Conservation (phyloP, 2,329 filamentous ascomycete species). For the Penicillium oxalicum region DNA sequence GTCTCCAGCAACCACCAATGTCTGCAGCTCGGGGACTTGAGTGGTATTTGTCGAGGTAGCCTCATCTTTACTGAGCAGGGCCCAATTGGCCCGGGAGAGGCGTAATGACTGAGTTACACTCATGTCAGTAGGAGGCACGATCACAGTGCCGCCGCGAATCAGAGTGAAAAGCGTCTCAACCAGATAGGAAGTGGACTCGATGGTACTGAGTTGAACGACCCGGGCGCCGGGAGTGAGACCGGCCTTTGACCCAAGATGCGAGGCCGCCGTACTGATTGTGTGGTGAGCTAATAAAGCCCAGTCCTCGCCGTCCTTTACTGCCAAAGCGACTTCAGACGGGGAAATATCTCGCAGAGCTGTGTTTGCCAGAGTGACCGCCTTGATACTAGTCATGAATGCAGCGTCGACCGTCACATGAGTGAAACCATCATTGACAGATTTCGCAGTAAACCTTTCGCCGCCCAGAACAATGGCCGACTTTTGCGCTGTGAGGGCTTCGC, state of each 20-base stretch:
- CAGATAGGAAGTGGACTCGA: neutral
- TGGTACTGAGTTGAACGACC: neutral
- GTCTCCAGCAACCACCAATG: neutral
- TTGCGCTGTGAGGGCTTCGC: neutral
- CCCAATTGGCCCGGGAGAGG: neutral
- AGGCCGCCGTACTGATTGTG: neutral
- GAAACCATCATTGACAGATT: neutral
- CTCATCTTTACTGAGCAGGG: neutral
- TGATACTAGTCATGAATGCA: neutral
- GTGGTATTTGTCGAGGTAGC: neutral
- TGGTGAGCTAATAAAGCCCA: conserved; percentile 1
- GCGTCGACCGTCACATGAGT: neutral
- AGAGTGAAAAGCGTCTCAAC: conserved; percentile 2
- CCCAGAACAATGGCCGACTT: neutral
- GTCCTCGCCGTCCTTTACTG: conserved; percentile 1
- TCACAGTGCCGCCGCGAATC: neutral
- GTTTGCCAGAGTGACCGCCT: neutral
- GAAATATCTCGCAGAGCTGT: neutral
- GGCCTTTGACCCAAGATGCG: neutral
- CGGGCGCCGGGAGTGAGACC: neutral
- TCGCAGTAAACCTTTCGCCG: neutral
- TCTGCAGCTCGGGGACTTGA: neutral
- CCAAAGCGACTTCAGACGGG: neutral
- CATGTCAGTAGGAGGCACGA: neutral
- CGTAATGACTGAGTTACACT: neutral